Conservation (phyloP, 192 early-diverging fungal genomes). For the Podila verticillata region DNA sequence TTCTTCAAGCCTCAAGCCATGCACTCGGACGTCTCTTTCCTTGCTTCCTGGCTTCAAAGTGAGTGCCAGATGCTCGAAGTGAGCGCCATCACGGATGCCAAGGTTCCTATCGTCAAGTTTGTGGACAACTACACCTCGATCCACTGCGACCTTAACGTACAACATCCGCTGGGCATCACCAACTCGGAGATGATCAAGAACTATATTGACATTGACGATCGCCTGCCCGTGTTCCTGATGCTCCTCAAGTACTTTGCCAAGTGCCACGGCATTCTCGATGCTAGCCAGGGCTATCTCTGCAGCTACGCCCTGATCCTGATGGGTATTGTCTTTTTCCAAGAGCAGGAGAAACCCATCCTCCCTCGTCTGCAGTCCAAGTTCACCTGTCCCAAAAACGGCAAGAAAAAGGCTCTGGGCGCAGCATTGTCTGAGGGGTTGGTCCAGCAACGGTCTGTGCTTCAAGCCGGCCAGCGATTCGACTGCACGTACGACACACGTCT, state of each 20-base stretch:
- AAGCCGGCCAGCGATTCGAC: conserved; percentile 27
- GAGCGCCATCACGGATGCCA: conserved; percentile 30
- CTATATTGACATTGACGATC: conserved; percentile 42
- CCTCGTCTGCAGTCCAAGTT: conserved; percentile 32
- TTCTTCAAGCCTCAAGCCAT: background rate
- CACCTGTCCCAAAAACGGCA: background rate
- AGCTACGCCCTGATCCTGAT: conserved; percentile 48
- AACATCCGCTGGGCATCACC: conserved; percentile 44
- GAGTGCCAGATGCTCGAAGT: conserved; percentile 27
- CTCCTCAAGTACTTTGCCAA: conserved; percentile 49
- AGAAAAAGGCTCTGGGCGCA: background rate
- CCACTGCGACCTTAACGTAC: conserved; percentile 49
- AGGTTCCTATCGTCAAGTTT: conserved; percentile 55
- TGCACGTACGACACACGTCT: conserved; percentile 24
- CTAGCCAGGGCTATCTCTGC: conserved; percentile 15
- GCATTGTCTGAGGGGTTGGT: background rate
- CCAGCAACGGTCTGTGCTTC: background rate
- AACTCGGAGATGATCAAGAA: conserved; percentile 42
- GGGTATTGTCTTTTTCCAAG: conserved; percentile 43
- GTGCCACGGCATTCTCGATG: conserved; percentile 37
- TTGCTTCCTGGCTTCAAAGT: conserved; percentile 18
- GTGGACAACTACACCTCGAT: conserved; percentile 24
- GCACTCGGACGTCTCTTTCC: conserved; percentile 5
- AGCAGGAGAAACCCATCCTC: conserved; percentile 10
- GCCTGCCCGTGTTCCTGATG: conserved; percentile 36